A percentile compares a stretch with the other conserved stretches of the same genome.
These are phyloP conservation scores for Pyrenochaeta sp. DNA, from an alignment of 2,329 filamentous ascomycete genomes.

Conservation along the genomic window DNA sequence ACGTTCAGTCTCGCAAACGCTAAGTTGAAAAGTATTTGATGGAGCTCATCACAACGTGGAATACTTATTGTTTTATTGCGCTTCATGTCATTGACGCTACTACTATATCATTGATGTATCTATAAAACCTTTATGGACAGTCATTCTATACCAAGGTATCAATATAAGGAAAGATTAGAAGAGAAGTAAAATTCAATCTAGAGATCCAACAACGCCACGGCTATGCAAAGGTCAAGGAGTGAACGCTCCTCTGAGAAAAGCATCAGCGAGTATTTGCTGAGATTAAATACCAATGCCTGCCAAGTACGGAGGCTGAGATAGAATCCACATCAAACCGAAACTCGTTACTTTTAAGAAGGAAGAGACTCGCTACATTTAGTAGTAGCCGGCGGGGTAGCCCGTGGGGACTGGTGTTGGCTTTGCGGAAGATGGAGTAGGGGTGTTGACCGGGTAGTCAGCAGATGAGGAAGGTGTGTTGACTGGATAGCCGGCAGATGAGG, in stretches of 20 bases:
- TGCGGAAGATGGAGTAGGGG: not conserved
- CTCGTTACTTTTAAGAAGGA: slow-evolving; percentile 8
- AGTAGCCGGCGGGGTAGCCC: slow-evolving; percentile 18
- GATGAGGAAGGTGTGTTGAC: slow-evolving; percentile 2
- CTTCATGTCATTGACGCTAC: no score
- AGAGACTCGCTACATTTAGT: slow-evolving; percentile 15
- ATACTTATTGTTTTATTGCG: slow-evolving; percentile 15
- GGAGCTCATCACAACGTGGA: slow-evolving; percentile 5
- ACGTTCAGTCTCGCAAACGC: no score
- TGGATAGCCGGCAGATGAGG: not conserved
- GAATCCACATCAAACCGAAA: not conserved
- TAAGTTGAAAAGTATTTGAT: no score
- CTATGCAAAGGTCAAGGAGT: slow-evolving; percentile 33
- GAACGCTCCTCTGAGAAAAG: slow-evolving; percentile 9
- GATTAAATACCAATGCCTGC: slow-evolving; percentile 12
- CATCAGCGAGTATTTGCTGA: slow-evolving; percentile 6
- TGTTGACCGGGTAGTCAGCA: not conserved
- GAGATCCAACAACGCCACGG: slow-evolving; percentile 21
- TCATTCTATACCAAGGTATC: slow-evolving; percentile 16
- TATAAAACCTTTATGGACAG: not conserved
- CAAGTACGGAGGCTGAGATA: slow-evolving; percentile 1
- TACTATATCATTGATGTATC: slow-evolving; percentile 4
- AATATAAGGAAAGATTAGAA: slow-evolving; percentile 20
- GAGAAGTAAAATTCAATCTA: slow-evolving; percentile 5
- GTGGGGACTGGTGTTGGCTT: slow-evolving; percentile 19